phyloP scores from a whole-genome alignment of 2,329 filamentous ascomycete genomes.

The Coniochaeta sp. region DNA sequence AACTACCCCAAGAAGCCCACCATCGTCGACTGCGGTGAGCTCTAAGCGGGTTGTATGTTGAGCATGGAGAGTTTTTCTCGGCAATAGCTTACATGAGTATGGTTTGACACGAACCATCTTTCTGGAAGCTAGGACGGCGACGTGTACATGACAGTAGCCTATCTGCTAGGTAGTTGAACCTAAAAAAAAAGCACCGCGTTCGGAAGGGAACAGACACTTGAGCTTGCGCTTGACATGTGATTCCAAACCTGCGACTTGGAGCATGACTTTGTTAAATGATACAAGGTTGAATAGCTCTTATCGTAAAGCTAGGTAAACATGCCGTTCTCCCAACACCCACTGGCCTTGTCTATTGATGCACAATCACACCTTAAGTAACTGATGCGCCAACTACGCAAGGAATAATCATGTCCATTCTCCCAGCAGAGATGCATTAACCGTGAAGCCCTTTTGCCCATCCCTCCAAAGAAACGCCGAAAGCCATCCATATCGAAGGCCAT shows the following conservation, averaged over 20 bases:
- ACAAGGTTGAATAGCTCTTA: too few species aligned
- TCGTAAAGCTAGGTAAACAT: too few species aligned
- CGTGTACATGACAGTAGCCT: not conserved
- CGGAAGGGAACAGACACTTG: not conserved
- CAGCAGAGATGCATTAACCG: too few species aligned
- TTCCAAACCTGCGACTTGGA: too few species aligned
- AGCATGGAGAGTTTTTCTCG: not conserved
- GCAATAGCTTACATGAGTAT: not conserved
- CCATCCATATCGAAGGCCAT: not conserved
- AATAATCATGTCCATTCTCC: not conserved
- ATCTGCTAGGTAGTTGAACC: not conserved
- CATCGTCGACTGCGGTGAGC: constrained; percentile 47
- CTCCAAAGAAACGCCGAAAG: not conserved
- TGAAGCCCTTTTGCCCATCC: not conserved
- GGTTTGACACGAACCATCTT: not conserved
- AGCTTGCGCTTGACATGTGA: not conserved
- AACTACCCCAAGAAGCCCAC: constrained; percentile 50
- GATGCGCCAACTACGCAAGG: too few species aligned
- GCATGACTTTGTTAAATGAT: too few species aligned
- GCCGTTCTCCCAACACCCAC: too few species aligned
- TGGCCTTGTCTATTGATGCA: too few species aligned
- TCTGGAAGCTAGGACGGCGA: not conserved
- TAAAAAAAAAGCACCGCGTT: constrained; percentile 3
- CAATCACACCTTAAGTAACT: too few species aligned
- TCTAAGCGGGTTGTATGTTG: constrained; percentile 26